phyloP scores from a whole-genome alignment of 2,329 filamentous ascomycete genomes.

The Blastomyces emzantsi region DNA sequence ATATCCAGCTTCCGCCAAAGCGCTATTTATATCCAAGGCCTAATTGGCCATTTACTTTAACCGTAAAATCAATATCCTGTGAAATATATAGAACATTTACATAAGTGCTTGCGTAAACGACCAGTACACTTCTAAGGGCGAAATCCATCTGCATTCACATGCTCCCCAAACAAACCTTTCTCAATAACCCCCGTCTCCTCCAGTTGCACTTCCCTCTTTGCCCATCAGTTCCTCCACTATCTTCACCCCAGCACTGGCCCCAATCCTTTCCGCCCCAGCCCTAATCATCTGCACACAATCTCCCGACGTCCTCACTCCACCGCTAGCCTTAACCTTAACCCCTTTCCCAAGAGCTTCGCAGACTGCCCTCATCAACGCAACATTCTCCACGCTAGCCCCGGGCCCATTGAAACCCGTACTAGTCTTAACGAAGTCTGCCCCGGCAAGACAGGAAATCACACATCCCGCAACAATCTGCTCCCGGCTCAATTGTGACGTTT shows the following conservation, averaged over 20 bases:
- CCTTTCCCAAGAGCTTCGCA: constrained; percentile 36
- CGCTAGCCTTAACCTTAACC: constrained; percentile 50
- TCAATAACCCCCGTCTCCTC: constrained; percentile 10
- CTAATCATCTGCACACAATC: constrained; percentile 47
- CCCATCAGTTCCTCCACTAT: constrained; percentile 42
- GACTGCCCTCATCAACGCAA: constrained; percentile 46
- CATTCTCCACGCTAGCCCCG: constrained; percentile 45
- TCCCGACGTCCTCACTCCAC: constrained; percentile 45
- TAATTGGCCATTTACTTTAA: neutral
- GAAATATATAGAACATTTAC: neutral
- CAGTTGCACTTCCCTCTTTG: constrained; percentile 14
- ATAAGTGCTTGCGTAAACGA: too few species aligned
- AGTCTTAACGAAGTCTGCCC: constrained; percentile 53
- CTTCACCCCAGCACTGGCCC: constrained; percentile 47
- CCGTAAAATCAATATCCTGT: neutral
- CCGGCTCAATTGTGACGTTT: constrained; percentile 45
- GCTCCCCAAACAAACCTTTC: neutral
- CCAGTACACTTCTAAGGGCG: neutral
- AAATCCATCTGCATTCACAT: neutral
- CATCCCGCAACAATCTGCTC: constrained; percentile 47
- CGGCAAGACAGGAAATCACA: constrained; percentile 44
- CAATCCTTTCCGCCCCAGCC: constrained; percentile 48
- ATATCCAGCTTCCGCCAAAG: neutral
- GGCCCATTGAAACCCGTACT: constrained; percentile 50
- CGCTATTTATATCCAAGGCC: neutral